Base-by-base conservation (phyloP, 176 grass and related monocot genomes). In the Oryza rufipogon region DNA sequence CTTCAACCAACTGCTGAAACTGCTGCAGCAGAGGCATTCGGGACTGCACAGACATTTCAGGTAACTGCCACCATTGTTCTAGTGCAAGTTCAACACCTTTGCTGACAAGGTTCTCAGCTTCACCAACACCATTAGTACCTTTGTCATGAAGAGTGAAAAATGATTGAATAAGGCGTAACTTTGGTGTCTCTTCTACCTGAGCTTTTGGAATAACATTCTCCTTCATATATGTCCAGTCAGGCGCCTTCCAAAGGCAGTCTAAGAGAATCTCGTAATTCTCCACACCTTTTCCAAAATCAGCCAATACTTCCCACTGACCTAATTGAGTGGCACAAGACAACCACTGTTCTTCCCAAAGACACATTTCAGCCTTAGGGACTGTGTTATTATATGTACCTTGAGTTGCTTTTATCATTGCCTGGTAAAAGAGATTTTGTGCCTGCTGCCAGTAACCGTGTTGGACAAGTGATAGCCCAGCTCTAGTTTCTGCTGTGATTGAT, bases 331-430 rank as follows among this genome's bases (percentile, higher is more conserved):
- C 96, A 80, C 96, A 99, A 49, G 84, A 88, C 19, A 99, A 78
- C 96, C 96, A 99, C 70, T 96, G 93, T 79, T 99, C 96, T 83
- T 99, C 96, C 96, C 96, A 99, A 72, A 99, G 93, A 75, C 96
- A 99, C 96, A 99, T 99, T 89, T 99, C 96, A 80, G 93, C 93
- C 74, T 96, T 99, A 7, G 96, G 90, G 73, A 99, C 96, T 6
- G 66, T 90, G n/a, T 99, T 99, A 84, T 92, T 99, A 64, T 99
- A 96, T 58, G 96, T 99, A 71, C 96, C 96, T 83, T 99, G 96
- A 81, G 96, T 99, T 84, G 96, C 91, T 91, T 99, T 99, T 64
- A 99, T 99, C 96, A 99, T 99, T 76, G 96, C 96, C 78, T 99
- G 96, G 82, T 99, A 96, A 83, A 99, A 99, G 61, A 99, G 81